phyloP scores from a whole-genome alignment of 306 rosid genomes.

The Hippophae tibetana region DNA sequence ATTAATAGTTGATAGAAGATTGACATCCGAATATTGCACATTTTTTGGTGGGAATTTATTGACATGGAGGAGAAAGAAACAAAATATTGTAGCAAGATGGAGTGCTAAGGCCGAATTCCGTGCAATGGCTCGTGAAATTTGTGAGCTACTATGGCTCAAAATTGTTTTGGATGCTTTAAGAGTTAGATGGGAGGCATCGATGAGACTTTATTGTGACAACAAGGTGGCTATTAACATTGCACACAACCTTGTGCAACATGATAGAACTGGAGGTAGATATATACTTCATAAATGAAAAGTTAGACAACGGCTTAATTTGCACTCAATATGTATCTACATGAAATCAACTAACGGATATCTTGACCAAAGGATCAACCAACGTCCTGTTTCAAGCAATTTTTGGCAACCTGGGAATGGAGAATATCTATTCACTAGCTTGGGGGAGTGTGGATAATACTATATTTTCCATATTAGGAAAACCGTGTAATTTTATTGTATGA shows the following conservation, averaged over 20 bases:
- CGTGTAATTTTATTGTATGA: too few species aligned
- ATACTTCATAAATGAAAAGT: not conserved
- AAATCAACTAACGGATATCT: not conserved
- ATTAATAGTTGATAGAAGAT: not conserved
- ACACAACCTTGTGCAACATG: not conserved
- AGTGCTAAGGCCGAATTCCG: not conserved
- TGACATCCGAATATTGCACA: not conserved
- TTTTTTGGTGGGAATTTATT: not conserved
- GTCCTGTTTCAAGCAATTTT: not conserved
- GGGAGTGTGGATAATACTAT: not conserved
- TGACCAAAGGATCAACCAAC: not conserved
- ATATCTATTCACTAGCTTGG: not conserved
- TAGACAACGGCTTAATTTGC: too few species aligned
- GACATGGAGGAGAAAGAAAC: not conserved
- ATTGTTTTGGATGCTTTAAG: not conserved
- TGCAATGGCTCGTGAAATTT: not conserved
- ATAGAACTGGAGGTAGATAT: not conserved
- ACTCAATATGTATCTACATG: too few species aligned
- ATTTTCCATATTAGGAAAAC: too few species aligned
- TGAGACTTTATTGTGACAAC: not conserved
- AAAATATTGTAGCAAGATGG: not conserved
- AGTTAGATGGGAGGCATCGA: not conserved
- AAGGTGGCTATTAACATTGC: not conserved
- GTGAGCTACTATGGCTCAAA: not conserved
- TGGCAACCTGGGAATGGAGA: not conserved